A percentile compares a stretch with the other conserved stretches of the same genome.
phyloP scores from a whole-genome alignment of 441 rosid genomes.

The Jatropha multifida region DNA sequence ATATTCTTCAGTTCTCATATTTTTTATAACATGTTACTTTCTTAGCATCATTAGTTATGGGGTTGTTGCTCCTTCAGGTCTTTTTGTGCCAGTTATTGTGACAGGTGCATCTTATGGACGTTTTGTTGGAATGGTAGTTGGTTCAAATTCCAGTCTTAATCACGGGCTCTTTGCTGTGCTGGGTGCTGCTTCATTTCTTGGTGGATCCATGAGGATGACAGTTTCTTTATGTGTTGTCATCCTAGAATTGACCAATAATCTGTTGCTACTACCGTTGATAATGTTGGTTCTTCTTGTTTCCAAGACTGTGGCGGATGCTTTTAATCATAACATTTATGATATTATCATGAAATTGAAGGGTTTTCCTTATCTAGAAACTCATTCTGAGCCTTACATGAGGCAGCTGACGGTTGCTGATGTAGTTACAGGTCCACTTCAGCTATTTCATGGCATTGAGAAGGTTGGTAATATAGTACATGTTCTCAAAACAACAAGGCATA shows the following conservation, averaged over 20 bases:
- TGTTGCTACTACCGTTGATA: conserved; percentile 72
- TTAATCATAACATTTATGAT: conserved; percentile 68
- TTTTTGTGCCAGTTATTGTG: conserved; percentile 78
- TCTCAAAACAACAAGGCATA: conserved; percentile 64
- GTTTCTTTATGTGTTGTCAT: conserved; percentile 83
- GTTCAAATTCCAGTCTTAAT: conserved; percentile 51
- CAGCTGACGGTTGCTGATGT: conserved; percentile 73
- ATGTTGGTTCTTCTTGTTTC: conserved; percentile 85
- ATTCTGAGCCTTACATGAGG: conserved; percentile 85
- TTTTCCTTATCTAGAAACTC: conserved; percentile 69
- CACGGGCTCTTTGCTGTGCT: conserved; percentile 82
- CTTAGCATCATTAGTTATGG: conserved; percentile 79
- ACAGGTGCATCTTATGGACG: conserved; percentile 87
- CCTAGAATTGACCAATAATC: conserved; percentile 76
- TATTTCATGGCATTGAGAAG: conserved; percentile 68
- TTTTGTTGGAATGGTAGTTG: conserved; percentile 64
- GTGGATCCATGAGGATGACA: conserved; percentile 88
- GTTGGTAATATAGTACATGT: conserved; percentile 63
- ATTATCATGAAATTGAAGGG: conserved; percentile 86
- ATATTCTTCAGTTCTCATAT: conserved; percentile 49
- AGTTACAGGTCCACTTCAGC: conserved; percentile 73
- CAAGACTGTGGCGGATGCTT: conserved; percentile 85
- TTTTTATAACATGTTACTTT: conserved; percentile 64
- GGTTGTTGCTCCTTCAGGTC: conserved; percentile 81
- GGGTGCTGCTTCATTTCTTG: conserved; percentile 88